These are phyloP conservation scores for Barnettozyma vustinii DNA, from an alignment of 805 yeast genomes.

Conservation along the genomic window DNA sequence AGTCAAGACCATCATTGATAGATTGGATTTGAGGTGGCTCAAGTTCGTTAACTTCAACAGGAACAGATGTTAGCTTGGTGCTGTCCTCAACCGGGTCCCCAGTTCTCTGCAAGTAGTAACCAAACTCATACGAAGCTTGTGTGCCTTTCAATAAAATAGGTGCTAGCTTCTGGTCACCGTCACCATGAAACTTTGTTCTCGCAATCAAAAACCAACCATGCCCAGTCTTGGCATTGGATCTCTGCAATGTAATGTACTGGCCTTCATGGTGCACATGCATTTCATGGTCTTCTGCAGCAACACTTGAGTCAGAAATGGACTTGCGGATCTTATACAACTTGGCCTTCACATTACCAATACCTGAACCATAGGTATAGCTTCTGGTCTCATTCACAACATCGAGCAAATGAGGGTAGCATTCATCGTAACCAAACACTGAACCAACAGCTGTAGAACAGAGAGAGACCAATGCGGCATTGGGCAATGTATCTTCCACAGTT, in stretches of 20 bases:
- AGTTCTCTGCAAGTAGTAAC: slow-evolving; percentile 46
- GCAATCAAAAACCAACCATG: slow-evolving; percentile 87
- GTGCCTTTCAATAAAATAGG: slow-evolving; percentile 61
- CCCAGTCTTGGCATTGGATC: slow-evolving; percentile 79
- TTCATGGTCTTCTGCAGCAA: slow-evolving; percentile 59
- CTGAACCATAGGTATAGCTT: slow-evolving; percentile 48
- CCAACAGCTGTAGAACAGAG: slow-evolving; percentile 93
- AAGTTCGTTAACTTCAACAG: slow-evolving; percentile 54
- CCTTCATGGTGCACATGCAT: slow-evolving; percentile 94
- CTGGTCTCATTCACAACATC: slow-evolving; percentile 77
- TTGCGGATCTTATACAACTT: slow-evolving; percentile 53
- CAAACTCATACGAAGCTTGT: slow-evolving; percentile 48
- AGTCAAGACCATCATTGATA: slow-evolving; percentile 32
- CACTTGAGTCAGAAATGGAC: slow-evolving; percentile 45
- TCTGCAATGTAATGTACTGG: slow-evolving; percentile 84
- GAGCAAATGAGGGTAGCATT: slow-evolving; percentile 75
- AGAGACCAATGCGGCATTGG: slow-evolving; percentile 91
- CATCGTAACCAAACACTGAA: slow-evolving; percentile 91
- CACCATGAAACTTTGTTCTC: slow-evolving; percentile 61
- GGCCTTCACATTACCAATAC: slow-evolving; percentile 72
- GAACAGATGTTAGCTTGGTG: slow-evolving; percentile 53
- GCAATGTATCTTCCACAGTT: slow-evolving; percentile 89
- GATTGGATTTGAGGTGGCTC: slow-evolving; percentile 42
- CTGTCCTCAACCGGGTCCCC: slow-evolving; percentile 43
- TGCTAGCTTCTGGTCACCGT: slow-evolving; percentile 45